phyloP scores from a whole-genome alignment of 2,329 filamentous ascomycete species.

The Tolypocladium endophyticum region DNA sequence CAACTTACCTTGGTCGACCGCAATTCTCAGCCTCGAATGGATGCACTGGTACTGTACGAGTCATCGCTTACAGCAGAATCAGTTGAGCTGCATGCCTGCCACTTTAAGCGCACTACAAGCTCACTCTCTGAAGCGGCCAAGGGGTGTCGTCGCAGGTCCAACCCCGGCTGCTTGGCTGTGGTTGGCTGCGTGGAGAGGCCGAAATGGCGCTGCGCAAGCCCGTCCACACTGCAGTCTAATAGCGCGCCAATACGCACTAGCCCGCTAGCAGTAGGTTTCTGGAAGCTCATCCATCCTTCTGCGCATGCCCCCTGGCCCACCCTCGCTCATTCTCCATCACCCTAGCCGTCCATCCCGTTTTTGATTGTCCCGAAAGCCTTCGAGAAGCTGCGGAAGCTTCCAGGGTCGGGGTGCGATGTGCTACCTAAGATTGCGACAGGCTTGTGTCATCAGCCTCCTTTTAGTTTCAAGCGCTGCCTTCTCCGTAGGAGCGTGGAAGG shows the following conservation, averaged over 20 bases:
- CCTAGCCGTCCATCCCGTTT: background rate
- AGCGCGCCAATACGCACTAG: conserved; percentile 13
- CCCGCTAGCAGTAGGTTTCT: conserved; percentile 22
- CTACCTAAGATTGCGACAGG: background rate
- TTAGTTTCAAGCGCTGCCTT: background rate
- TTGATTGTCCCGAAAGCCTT: background rate
- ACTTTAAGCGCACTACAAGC: background rate
- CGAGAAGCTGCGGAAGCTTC: background rate
- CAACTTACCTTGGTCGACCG: background rate
- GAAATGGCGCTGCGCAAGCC: conserved; percentile 6
- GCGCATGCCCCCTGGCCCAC: conserved; percentile 1
- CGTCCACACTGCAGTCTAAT: conserved; percentile 1
- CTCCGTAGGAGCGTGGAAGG: background rate
- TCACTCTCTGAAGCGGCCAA: background rate
- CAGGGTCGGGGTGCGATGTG: background rate
- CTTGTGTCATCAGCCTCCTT: background rate
- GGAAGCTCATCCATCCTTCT: conserved; percentile 17
- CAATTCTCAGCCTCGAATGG: background rate
- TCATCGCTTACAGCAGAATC: background rate
- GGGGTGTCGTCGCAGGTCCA: background rate
- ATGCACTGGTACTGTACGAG: background rate
- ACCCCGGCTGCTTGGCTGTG: conserved; percentile 3
- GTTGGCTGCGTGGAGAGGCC: conserved; percentile 15
- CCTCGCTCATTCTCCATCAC: background rate
- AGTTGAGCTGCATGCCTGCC: background rate